These are phyloP conservation scores for Craspedostauros australis DNA, from an alignment of 108 stramenopile species.

Conservation along the genomic window DNA sequence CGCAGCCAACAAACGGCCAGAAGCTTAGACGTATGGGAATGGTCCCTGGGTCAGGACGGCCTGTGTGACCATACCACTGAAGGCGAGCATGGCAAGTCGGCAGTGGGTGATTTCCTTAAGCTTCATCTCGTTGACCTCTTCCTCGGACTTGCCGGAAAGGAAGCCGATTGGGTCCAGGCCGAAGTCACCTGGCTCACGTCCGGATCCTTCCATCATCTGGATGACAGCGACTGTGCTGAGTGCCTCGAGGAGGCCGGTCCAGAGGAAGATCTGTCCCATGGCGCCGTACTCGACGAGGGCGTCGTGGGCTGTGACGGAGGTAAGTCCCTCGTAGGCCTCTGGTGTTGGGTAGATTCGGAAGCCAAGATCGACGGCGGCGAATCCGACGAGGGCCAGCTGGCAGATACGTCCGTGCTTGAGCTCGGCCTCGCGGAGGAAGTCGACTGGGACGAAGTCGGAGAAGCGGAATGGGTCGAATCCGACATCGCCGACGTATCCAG, in stretches of 20 bases:
- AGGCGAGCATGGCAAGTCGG: conserved; percentile 89
- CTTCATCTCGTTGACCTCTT: conserved; percentile 70
- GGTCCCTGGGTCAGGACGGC: conserved; percentile 84
- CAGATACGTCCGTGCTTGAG: conserved; percentile 94
- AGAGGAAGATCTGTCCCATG: conserved; percentile 75
- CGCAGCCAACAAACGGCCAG: too few species aligned
- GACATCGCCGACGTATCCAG: conserved; percentile 82
- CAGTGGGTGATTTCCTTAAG: conserved; percentile 85
- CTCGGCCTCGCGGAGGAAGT: conserved; percentile 91
- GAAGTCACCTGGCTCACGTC: conserved; percentile 90
- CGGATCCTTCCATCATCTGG: conserved; percentile 89
- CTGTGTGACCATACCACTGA: conserved; percentile 87
- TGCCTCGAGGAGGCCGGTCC: conserved; percentile 65
- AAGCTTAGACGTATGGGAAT: conserved; percentile 81
- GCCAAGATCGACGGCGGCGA: conserved; percentile 86
- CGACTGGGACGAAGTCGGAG: conserved; percentile 81
- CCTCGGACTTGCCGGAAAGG: conserved; percentile 57
- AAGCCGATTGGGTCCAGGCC: conserved; percentile 78
- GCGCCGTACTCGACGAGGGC: conserved; percentile 71
- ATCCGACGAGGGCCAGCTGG: conserved; percentile 89
- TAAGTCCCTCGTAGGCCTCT: conserved; percentile 67
- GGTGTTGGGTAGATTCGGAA: conserved; percentile 71
- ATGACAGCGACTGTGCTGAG: conserved; percentile 56
- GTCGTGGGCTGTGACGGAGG: conserved; percentile 80
- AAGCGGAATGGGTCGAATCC: conserved; percentile 94